These are phyloP conservation scores for Lentinus tigrinus DNA, from an alignment of 768 basidiomycete genomes.

Conservation along the genomic window DNA sequence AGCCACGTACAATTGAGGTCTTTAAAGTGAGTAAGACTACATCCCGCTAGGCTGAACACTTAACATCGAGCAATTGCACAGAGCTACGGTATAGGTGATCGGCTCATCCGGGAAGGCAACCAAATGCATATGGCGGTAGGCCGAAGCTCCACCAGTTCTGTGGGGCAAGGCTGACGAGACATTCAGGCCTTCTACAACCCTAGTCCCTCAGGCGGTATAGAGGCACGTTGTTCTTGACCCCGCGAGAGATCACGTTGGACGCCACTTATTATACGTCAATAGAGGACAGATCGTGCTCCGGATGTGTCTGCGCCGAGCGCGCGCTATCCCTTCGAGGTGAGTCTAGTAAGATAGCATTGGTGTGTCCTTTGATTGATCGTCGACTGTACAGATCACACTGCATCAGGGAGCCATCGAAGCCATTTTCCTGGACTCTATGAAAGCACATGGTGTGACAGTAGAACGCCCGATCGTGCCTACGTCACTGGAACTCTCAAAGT, in stretches of 20 bases:
- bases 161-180: not conserved
- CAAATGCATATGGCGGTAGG: constrained; percentile 71
- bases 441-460: constrained; percentile 44
- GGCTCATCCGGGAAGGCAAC: constrained; percentile 60
- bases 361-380: not conserved
- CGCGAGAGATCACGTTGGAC: not conserved
- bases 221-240: constrained; percentile 37
- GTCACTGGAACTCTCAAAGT: constrained; percentile 45
- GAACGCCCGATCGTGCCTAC: constrained; percentile 50
- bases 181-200: constrained; percentile 77
- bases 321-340: constrained; percentile 74
- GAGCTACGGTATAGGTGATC: constrained; percentile 78
- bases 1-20: constrained; percentile 54
- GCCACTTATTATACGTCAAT: not conserved
- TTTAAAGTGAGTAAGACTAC: constrained; percentile 39
- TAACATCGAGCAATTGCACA: constrained; percentile 22
- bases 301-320: constrained; percentile 63
- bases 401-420: constrained; percentile 66
- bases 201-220: constrained; percentile 55
- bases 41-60: not conserved
- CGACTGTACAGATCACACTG: constrained; percentile 44
- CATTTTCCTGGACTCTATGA: constrained; percentile 59
- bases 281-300: constrained; percentile 63
- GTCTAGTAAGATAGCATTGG: not conserved
- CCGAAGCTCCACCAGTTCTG: not conserved